Evolutionary conservation across 345 rosid species (phyloP), one percentile per base, ranked within the genome.

Genomic region (Crucihimalaya himalaica): DNA sequence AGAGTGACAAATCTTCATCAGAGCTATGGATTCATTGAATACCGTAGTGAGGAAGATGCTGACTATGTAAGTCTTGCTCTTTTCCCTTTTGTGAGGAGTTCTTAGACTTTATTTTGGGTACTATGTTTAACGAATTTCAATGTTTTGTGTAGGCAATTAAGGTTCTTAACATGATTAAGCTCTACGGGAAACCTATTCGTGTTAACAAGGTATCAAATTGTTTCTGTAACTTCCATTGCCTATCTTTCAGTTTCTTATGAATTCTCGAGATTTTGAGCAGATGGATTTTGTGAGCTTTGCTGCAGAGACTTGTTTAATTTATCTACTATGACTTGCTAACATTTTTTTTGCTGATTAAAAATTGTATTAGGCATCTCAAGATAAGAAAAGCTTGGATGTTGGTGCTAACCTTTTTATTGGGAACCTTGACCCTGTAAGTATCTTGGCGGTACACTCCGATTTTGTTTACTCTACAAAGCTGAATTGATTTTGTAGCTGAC

Each of bases 391-490:
- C 71, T 80, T 92, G 84, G 99, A 95, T 66, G 98, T 95, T 32
- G 98, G 99, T 56, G 99, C 99, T 34, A 95, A 95, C 77, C 96
- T 95, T 65, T 95, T 95, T 75, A 95, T 92, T 32, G 98, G 98
- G 55, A 95, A 95, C 81, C 96, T 95, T 73, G 99, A 95, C 65
- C 92, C 99, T 11, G 98, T 95, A 76, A 86, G 96, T 80, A 48
- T 27, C 65, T 72, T 66, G 3, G 1, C 47, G 13, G 15, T 23
- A 15, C 43, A 50, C 31, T 63, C 5, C 21, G 19, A 37, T 29
- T 14, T 32, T 58, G 58, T 14, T 14, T 69, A 32, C 53, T 18
- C 50, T 6, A 27, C 32, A 37, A 35, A 27, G 32, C 5, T 14
- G 14, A 50, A 5, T 11, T 21, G 11, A 5, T 50, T 3, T 21